Percentiles rank a stretch among this genome's conserved stretches.
phyloP scores from a whole-genome alignment of 1,284 basidiomycete genomes.

The Malassezia sp. region DNA sequence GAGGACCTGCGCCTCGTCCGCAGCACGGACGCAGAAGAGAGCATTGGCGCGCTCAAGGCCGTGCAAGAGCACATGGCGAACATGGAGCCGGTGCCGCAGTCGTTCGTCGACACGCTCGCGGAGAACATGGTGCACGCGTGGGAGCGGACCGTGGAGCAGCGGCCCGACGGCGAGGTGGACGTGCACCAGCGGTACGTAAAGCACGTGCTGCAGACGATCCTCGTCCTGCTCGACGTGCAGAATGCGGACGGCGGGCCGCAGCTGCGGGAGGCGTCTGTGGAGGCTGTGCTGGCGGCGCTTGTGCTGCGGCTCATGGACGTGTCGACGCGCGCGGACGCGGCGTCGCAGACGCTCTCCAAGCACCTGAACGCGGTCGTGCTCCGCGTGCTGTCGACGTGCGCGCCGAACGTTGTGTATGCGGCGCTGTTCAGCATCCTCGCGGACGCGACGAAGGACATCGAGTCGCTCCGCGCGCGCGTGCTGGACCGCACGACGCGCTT shows the following conservation, averaged over 20 bases:
- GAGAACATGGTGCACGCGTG: not conserved
- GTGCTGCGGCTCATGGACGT: constrained; percentile 78
- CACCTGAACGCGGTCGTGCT: constrained; percentile 98
- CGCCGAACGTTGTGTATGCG: constrained; percentile 80
- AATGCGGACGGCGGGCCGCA: not conserved
- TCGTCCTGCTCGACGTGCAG: constrained; percentile 12
- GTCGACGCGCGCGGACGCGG: constrained; percentile 35
- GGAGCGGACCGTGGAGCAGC: not conserved
- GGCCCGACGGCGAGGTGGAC: not conserved
- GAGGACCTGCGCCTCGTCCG: constrained; percentile 52
- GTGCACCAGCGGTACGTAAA: constrained; percentile 29
- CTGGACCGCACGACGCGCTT: constrained; percentile 58
- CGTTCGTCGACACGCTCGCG: not conserved
- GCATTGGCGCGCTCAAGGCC: constrained; percentile 83
- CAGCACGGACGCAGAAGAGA: constrained; percentile 68
- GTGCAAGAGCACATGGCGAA: constrained; percentile 2
- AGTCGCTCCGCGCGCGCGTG: constrained; percentile 49
- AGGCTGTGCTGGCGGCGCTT: constrained; percentile 59
- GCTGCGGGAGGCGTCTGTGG: not conserved
- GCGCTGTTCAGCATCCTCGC: constrained; percentile 71
- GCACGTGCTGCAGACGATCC: constrained; percentile 27
- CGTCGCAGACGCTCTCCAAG: constrained; percentile 64
- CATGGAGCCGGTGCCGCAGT: not conserved
- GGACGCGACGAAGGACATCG: constrained; percentile 74
- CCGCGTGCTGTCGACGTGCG: constrained; percentile 77